phyloP scores from a whole-genome alignment of 345 rosid genomes.

The Rhodamnia rubescens region DNA sequence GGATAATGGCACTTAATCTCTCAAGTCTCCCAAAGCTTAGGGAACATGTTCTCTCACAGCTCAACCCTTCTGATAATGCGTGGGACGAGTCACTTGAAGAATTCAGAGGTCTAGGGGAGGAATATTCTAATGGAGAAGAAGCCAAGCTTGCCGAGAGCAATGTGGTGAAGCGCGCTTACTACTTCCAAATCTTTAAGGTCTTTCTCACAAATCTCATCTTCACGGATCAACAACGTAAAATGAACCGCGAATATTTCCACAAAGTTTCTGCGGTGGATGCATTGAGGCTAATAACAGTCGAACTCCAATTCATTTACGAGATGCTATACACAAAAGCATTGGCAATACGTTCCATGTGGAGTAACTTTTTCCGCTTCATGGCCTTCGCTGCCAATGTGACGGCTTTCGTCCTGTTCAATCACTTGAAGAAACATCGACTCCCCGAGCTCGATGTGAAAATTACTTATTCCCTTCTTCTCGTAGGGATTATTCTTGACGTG shows the following conservation, averaged over 20 bases:
- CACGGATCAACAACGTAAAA: fast-evolving
- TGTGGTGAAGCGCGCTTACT: neutral
- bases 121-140: neutral
- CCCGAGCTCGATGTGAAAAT: neutral
- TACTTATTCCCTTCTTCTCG: neutral
- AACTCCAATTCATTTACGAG: neutral
- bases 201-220: too few species aligned
- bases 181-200: neutral
- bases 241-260: too few species aligned
- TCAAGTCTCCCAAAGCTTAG: neutral
- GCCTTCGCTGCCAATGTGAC: neutral
- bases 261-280: neutral
- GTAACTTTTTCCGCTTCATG: neutral
- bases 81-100: neutral
- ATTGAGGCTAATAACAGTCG: neutral
- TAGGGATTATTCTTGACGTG: neutral
- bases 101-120: neutral
- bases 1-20: neutral
- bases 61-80: too few species aligned
- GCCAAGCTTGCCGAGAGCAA: neutral
- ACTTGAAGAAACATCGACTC: neutral
- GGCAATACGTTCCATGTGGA: neutral
- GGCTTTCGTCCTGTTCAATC: neutral
- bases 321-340: neutral
- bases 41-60: neutral